Conservation (phyloP, 176 grass and related monocot species). For the Dactylis glomerata region DNA sequence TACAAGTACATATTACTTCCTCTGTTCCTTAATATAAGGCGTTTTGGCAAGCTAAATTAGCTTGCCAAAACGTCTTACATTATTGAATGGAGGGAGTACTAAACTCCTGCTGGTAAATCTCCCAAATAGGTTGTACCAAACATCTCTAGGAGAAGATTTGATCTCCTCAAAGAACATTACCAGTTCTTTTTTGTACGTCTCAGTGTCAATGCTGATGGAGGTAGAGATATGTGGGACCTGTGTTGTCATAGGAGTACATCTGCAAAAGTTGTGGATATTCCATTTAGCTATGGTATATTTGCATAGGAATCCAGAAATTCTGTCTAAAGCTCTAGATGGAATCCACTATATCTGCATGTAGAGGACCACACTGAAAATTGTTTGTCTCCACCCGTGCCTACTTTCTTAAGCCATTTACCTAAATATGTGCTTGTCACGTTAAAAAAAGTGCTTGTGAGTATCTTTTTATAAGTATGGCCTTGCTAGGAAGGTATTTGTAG, state of each 20-base stretch:
- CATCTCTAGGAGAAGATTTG: constrained; percentile 12
- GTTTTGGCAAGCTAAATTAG: no score
- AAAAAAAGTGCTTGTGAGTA: no score
- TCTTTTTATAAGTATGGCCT: not conserved
- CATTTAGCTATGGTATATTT: constrained; percentile 15
- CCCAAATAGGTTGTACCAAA: constrained; percentile 2
- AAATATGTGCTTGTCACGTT: not conserved
- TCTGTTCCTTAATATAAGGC: no score
- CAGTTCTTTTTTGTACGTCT: not conserved
- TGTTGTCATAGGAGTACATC: not conserved
- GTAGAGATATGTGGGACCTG: not conserved
- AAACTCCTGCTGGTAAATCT: not conserved
- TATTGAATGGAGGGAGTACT: no score
- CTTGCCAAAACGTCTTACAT: no score
- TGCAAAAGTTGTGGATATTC: not conserved
- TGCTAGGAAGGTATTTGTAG: not conserved
- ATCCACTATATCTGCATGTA: constrained; percentile 8
- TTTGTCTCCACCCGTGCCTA: not conserved
- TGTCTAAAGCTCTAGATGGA: not conserved
- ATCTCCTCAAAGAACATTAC: not conserved
- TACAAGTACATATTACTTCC: not conserved
- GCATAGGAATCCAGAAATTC: not conserved
- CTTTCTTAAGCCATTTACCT: not conserved
- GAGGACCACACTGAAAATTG: not conserved
- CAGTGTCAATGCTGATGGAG: not conserved